Percentiles rank a stretch among this genome's conserved stretches.
phyloP scores from a whole-genome alignment of 257 asterid genomes.

The Striga asiatica region DNA sequence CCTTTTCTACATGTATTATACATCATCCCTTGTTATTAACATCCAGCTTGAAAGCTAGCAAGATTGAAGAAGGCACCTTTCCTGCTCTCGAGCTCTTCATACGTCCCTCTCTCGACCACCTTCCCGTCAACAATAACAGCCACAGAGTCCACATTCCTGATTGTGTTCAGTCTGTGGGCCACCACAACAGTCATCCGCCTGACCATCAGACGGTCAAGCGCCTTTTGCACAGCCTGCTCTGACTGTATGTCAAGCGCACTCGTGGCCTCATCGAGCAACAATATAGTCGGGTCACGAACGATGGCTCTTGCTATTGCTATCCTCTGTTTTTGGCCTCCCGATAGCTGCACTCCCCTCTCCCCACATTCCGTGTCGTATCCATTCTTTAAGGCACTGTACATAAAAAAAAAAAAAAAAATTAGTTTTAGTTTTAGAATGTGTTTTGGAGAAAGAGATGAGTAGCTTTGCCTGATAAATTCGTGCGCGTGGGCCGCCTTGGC shows the following conservation, averaged over 20 bases:
- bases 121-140: conserved; percentile 49
- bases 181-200: conserved; percentile 49
- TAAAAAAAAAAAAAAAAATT: too few relatives aligned
- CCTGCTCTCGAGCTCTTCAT: conserved; percentile 29
- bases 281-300: conserved; percentile 45
- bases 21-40: too few relatives aligned
- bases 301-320: conserved; percentile 68
- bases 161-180: conserved; percentile 63
- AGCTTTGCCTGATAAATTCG: conserved; percentile 49
- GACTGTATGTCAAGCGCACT: conserved; percentile 72
- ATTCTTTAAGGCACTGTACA: too few relatives aligned
- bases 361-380: conserved; percentile 64
- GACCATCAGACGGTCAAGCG: conserved; percentile 50
- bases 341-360: conserved; percentile 59
- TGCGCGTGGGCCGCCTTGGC: conserved; percentile 67
- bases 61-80: conserved; percentile 39
- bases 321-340: conserved; percentile 69
- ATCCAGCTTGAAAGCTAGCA: too few relatives aligned
- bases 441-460: too few relatives aligned
- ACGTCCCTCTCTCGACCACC: conserved; percentile 52
- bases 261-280: conserved; percentile 57
- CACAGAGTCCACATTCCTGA: conserved; percentile 46
- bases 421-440: too few relatives aligned
- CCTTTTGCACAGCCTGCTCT: conserved; percentile 57
- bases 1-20: too few relatives aligned